A percentile compares a stretch with the other conserved stretches of the same genome.
Conservation (phyloP, 768 basidiomycete species). For the Lactifluus pinguis region DNA sequence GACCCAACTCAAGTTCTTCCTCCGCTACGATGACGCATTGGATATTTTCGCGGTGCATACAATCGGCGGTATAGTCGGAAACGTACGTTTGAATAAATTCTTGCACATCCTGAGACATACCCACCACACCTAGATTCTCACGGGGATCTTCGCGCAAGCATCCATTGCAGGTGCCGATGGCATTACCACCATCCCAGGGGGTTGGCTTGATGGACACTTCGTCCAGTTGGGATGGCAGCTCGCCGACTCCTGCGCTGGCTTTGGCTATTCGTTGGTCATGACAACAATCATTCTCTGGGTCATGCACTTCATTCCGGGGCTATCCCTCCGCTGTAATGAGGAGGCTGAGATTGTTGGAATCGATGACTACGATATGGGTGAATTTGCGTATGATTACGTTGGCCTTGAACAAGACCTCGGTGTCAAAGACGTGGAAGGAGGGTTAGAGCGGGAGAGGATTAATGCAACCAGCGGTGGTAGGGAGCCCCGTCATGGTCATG, state of each 20-base stretch:
- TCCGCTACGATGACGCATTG: constrained; percentile 69
- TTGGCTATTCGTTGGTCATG: constrained; percentile 29
- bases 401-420: constrained; percentile 38
- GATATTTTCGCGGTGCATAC: constrained; percentile 88
- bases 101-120: not conserved
- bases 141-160: constrained; percentile 25
- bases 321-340: constrained; percentile 28
- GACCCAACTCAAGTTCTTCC: constrained; percentile 85
- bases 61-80: constrained; percentile 72
- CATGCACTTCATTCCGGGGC: constrained; percentile 40
- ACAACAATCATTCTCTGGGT: constrained; percentile 32
- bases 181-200: constrained; percentile 34
- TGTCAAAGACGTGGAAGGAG: constrained; percentile 11
- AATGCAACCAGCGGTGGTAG: constrained; percentile 17
- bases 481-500: constrained; percentile 11
- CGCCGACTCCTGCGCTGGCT: constrained; percentile 27
- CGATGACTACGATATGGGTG: constrained; percentile 84
- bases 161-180: constrained; percentile 41
- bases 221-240: constrained; percentile 41
- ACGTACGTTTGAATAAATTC: constrained; percentile 26
- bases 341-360: constrained; percentile 35
- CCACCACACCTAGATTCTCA: constrained; percentile 26
- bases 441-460: constrained; percentile 15
- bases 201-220: constrained; percentile 34
- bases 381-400: constrained; percentile 84